Evolutionary conservation across 148 eudicot species (phyloP), one percentile per base, ranked within the genome.

Genomic region (Silene uniflora): DNA sequence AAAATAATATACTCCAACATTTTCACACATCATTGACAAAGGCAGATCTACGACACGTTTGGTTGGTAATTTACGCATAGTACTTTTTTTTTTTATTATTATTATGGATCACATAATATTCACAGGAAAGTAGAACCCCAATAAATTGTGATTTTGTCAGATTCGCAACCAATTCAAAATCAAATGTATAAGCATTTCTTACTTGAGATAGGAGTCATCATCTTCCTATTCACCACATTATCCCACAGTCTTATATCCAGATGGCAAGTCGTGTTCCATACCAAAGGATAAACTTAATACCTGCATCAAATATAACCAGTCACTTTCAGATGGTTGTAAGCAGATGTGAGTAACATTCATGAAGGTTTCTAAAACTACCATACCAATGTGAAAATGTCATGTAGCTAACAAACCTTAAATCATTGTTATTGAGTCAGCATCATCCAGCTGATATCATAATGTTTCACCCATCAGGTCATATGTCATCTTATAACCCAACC

Each of bases 371-470:
- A 23, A 58, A 22, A 68, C 68, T 54, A 67, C 67, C 68, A 73
- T 67, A 73, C 66, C 67, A 73, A 44, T 11, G 77, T 46, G 74
- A 61, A 59, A 67, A 78, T 73, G 68, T 60, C 72, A 78, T 63
- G 6, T 60, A 60, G 62, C 72, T 73, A 67, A 79, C 42, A 74
- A 52, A 62, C 39, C 73, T n/a, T 67, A 71, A 46, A 46, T 71
- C 69, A 47, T 60, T 73, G 52, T 39, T 19, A 60, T 23, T 27
- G 74, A 61, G 78, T 74, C 78, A 69, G 44, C 62, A 3, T 69
- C 82, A 79, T 74, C 69, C 69, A 69, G 71, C 69, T 74, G 69
- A 79, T 47, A 68, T 73, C 67, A 73, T 74, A 73, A 44, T 74
- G 77, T 54, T 73, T 73, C 71, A 63, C 72, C 76, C 56, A 73